Evolutionary conservation across 2,329 filamentous ascomycete species (phyloP).

Genomic region (Ascochyta lentis): DNA sequence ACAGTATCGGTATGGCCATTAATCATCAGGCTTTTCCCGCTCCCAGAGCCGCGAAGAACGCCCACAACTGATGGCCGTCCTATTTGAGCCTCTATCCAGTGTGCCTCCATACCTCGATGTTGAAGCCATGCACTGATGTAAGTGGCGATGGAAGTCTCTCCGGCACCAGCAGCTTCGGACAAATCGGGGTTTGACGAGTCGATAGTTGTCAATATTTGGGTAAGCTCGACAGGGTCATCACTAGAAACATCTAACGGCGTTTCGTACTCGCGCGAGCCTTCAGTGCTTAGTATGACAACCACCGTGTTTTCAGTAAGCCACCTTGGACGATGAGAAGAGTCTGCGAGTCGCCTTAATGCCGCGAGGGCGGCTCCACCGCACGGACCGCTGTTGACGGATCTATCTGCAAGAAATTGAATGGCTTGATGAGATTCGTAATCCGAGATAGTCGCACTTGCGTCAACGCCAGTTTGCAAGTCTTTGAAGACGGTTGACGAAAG

Average conservation of each 20-base stretch:
- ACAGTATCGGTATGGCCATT: constrained; percentile 64
- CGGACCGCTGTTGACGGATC: constrained; percentile 62
- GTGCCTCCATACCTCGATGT: constrained; percentile 59
- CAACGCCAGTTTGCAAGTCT: constrained; percentile 62
- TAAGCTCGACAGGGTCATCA: constrained; percentile 54
- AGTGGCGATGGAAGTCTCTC: constrained; percentile 55
- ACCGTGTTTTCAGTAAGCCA: constrained; percentile 58
- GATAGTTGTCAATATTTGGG: constrained; percentile 57
- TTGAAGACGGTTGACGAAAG: constrained; percentile 71
- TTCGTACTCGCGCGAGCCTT: constrained; percentile 55
- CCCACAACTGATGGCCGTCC: constrained; percentile 61
- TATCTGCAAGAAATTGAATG: constrained; percentile 59
- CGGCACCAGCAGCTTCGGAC: constrained; percentile 49
- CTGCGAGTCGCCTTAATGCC: constrained; percentile 60
- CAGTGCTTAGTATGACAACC: constrained; percentile 71
- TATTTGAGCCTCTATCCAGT: constrained; percentile 56
- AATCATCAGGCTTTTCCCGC: constrained; percentile 59
- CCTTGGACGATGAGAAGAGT: constrained; percentile 43
- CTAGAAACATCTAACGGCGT: not conserved
- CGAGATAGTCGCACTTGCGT: constrained; percentile 66
- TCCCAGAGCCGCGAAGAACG: constrained; percentile 55
- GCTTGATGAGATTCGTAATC: constrained; percentile 69
- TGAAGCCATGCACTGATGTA: constrained; percentile 55
- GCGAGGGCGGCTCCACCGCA: constrained; percentile 68
- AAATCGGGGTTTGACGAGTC: constrained; percentile 58